phyloP scores from a whole-genome alignment of 2,329 filamentous ascomycete species.

The Colletotrichum endophyticum region DNA sequence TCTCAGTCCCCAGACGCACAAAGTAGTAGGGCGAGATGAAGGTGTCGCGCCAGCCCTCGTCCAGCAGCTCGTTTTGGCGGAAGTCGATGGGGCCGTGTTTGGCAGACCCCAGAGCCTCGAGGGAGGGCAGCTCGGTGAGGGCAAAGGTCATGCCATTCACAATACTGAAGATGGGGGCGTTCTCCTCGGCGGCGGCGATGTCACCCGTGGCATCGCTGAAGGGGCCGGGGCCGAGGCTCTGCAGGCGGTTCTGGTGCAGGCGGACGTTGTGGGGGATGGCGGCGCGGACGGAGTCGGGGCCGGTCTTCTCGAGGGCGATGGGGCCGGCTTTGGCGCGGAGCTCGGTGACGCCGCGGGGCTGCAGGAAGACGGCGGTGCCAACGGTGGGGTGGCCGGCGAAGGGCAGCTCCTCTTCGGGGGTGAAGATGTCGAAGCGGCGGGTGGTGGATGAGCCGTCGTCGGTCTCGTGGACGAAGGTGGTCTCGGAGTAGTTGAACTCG shows the following conservation, averaged over 20 bases:
- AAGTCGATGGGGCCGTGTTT: slow-evolving; percentile 37
- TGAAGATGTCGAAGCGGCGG: slow-evolving; percentile 65
- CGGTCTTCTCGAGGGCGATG: slow-evolving; percentile 47
- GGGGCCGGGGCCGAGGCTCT: not conserved
- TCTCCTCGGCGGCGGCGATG: slow-evolving; percentile 31
- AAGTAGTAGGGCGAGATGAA: slow-evolving; percentile 66
- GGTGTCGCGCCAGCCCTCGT: slow-evolving; percentile 59
- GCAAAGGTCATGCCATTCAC: slow-evolving; percentile 78
- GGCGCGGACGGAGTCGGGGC: slow-evolving; percentile 58
- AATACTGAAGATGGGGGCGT: slow-evolving; percentile 62
- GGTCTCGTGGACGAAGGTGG: slow-evolving; percentile 63
- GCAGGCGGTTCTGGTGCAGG: not conserved
- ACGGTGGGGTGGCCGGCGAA: slow-evolving; percentile 70
- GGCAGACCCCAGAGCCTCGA: slow-evolving; percentile 60
- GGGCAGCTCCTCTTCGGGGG: slow-evolving; percentile 55
- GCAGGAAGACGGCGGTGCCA: slow-evolving; percentile 57
- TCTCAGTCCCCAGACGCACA: slow-evolving; percentile 33
- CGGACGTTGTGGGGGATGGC: slow-evolving; percentile 65
- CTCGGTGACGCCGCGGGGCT: slow-evolving; percentile 40
- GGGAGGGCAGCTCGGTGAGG: slow-evolving; percentile 64
- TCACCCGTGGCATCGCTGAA: not conserved
- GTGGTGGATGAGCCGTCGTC: slow-evolving; percentile 35
- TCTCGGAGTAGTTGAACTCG: slow-evolving; percentile 70
- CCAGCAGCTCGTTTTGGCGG: slow-evolving; percentile 41
- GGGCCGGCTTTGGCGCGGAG: slow-evolving; percentile 62